Percentiles rank a stretch among this genome's conserved stretches.
Conservation (phyloP, 306 rosid species). For the Canavalia gladiata region DNA sequence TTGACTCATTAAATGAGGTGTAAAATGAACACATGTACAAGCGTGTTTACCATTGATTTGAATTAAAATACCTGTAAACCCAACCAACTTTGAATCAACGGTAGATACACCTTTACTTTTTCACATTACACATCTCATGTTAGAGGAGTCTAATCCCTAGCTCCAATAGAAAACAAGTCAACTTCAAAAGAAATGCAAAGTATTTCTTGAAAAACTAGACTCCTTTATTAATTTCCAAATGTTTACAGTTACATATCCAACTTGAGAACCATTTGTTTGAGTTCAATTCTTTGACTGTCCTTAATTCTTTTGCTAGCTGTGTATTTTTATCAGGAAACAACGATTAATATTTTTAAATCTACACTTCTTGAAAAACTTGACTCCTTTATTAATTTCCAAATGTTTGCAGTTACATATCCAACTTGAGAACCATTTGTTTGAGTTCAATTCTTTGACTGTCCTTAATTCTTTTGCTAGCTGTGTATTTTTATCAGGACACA, state of each 20-base stretch:
- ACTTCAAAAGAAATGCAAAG: conserved; percentile 19
- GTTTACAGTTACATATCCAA: conserved; percentile 6
- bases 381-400: conserved; percentile 27
- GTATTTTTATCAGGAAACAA: not conserved
- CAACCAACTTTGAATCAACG: too few species aligned
- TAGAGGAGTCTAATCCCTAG: not conserved
- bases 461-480: conserved; percentile 18
- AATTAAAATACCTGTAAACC: too few species aligned
- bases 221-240: conserved; percentile 29
- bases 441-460: conserved; percentile 24
- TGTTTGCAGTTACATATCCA: conserved; percentile 4
- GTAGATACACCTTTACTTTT: too few species aligned
- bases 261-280: conserved; percentile 25
- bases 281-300: conserved; percentile 22
- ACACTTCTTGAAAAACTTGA: not conserved
- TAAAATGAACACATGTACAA: too few species aligned
- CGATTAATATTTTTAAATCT: not conserved
- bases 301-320: conserved; percentile 18
- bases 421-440: conserved; percentile 25
- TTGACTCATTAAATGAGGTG: too few species aligned
- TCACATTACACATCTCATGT: too few species aligned
- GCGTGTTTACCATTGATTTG: too few species aligned
- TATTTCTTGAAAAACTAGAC: not conserved
- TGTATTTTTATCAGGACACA: not conserved
- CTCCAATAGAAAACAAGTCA: conserved; percentile 8